Evolutionary conservation across 148 eudicot genomes (phyloP), one percentile per base, ranked within the genome.

Genomic region (Arbutus unedo): DNA sequence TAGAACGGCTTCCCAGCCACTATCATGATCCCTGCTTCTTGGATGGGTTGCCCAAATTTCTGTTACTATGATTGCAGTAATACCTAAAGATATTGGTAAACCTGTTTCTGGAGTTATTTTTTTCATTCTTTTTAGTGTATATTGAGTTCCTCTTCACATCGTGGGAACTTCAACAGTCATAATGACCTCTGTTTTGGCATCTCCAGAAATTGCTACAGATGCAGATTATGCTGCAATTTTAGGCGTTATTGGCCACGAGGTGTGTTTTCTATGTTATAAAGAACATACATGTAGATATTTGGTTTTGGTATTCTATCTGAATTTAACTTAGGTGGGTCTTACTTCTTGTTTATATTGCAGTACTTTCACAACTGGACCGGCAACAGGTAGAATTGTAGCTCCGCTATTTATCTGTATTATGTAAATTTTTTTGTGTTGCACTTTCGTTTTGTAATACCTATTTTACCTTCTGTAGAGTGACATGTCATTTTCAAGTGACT

Each of bases 331-430:
- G 82, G 81, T 83, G 75, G 77, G 74, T 47, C 43, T 88, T 51
- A 72, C 51, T 81, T 87, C 77, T 87, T 86, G 57, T 85, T 73
- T 85, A 16, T 80, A 6, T 72, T 90, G 88, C 89, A 96, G 99
- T 97, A 97, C 87, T 97, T 94, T 84, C 99, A 97, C 90, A 97
- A 97, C 89, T 97, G 99, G 99, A 97, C 99, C n/a, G 99, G 99
- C 82, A 97, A 97, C 91, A 93, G 99, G 99, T 96, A 38, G 16
- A 85, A 62, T 78, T 54, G 19, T 31, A 79, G 81, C 31, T 45
- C 41, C 51, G 50, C 48, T 31, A 15, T 6, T 54, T 38, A 21
- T 47, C 47, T 70, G 54, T 60, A 79, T 67, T 2, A 19, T 50
- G 23, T 60, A 4, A 79, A 64, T 47, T 8, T 21, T 6, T 14